Evolutionary conservation across 805 yeast species (phyloP).

Genomic region (Wickerhamomyces ciferrii): DNA sequence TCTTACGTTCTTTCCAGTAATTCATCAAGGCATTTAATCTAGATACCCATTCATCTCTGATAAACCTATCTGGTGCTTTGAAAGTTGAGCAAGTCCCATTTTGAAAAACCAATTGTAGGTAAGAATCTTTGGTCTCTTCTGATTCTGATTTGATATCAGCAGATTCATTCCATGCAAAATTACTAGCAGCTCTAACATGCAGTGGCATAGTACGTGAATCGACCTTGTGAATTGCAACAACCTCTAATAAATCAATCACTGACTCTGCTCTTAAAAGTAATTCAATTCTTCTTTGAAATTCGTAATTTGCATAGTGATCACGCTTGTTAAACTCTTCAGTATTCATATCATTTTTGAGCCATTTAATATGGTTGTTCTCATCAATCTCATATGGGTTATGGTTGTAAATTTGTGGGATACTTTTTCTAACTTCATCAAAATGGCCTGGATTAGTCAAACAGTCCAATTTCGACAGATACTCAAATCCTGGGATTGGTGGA

Average conservation of each 20-base stretch:
- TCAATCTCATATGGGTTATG: slow-evolving; percentile 53
- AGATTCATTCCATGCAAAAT: slow-evolving; percentile 21
- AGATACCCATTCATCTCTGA: slow-evolving; percentile 1
- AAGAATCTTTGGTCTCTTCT: slow-evolving; percentile 34
- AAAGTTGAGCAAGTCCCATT: slow-evolving; percentile 44
- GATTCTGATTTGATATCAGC: slow-evolving; percentile 18
- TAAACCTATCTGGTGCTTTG: slow-evolving; percentile 43
- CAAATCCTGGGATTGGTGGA: slow-evolving; percentile 51
- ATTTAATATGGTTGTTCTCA: slow-evolving; percentile 45
- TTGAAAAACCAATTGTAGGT: slow-evolving; percentile 44
- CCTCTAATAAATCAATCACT: slow-evolving; percentile 52
- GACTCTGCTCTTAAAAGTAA: slow-evolving; percentile 54
- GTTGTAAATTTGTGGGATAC: slow-evolving; percentile 34
- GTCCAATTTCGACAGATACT: slow-evolving; percentile 14
- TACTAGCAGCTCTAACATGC: slow-evolving; percentile 24
- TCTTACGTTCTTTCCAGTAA: slow-evolving; percentile 56
- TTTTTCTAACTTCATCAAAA: slow-evolving; percentile 13
- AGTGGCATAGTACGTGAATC: slow-evolving; percentile 17
- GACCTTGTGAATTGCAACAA: slow-evolving; percentile 35
- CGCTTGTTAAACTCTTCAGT: slow-evolving; percentile 35
- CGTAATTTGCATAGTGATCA: slow-evolving; percentile 59
- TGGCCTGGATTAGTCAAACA: slow-evolving; percentile 21
- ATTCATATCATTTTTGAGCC: slow-evolving; percentile 44
- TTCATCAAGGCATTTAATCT: slow-evolving; percentile 39
- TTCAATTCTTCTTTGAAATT: slow-evolving; percentile 55